Evolutionary conservation across 805 yeast species (phyloP), one percentile per base, ranked within the genome.

Genomic region (Cephaloascus albidus): DNA sequence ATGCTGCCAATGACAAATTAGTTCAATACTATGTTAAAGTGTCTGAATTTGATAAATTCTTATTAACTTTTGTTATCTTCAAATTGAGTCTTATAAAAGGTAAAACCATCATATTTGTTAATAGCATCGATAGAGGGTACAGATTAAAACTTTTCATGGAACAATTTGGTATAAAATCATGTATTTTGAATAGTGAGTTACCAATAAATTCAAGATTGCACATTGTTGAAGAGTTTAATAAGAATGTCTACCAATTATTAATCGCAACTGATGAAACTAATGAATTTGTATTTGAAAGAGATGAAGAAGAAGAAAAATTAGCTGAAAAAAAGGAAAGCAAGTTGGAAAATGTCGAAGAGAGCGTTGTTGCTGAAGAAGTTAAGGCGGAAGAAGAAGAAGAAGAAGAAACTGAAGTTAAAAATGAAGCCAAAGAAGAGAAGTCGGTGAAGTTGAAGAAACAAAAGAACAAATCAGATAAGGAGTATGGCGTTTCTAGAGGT

Each of bases 401-500:
- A 12, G 47, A 41, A 18, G 52, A 45, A 3, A 52, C 39, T 18
- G 51, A 47, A 19, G 53, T 42, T 42, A 36, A 39, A 39, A 44
- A 48, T 46, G 40, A 46, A 42, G 33, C 40, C 43, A 35, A 8
- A 43, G 14, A 30, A 33, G 4, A 33, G 38, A 18, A 38, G 48
- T 20, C 46, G 54, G 44, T 40, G 46, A 37, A 47, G 48, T 35
- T 42, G 55, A 49, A 52, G 47, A 54, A 52, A 38, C 52, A 45
- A 44, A 57, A 57, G 43, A 50, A 53, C 4, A 66, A 63, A 41
- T 68, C 72, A 42, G 88, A 82, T 52, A 71, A 68, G 44, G 97
- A 93, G 51, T 93, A 83, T 55, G 95, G 97, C 46, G 97, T 89
- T 33, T 84, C 96, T 19, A 77, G 98, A 60, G 98, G 98, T 54